These are phyloP conservation scores for Tylopilus orsonianus DNA, from an alignment of 1,284 basidiomycete genomes.

Conservation along the genomic window DNA sequence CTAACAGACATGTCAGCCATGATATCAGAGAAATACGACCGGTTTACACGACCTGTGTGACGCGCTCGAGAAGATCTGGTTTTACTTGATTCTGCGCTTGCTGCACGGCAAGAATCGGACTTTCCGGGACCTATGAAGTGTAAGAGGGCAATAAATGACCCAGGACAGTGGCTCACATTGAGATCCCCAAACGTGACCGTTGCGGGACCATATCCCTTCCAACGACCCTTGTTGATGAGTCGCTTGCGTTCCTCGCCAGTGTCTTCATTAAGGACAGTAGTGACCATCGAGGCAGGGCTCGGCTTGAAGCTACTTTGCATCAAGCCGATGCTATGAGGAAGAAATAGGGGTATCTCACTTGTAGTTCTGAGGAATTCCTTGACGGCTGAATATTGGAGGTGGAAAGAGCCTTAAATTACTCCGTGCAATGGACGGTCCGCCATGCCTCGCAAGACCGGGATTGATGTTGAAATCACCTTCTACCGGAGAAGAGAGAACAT, in stretches of 20 bases:
- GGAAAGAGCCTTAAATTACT: slow-evolving; percentile 75
- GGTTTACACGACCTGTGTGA: slow-evolving; percentile 52
- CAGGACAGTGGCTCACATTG: slow-evolving; percentile 39
- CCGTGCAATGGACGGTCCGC: slow-evolving; percentile 24
- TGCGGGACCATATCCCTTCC: slow-evolving; percentile 75
- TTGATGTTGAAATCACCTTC: slow-evolving; percentile 36
- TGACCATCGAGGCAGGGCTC: slow-evolving; percentile 69
- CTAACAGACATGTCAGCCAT: slow-evolving; percentile 36
- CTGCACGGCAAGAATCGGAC: slow-evolving; percentile 57
- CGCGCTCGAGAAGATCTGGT: slow-evolving; percentile 51
- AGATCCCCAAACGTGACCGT: slow-evolving; percentile 68
- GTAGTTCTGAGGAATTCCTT: slow-evolving; percentile 75
- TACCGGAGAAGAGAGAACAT: slow-evolving; percentile 37
- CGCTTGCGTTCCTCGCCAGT: slow-evolving; percentile 82
- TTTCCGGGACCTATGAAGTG: slow-evolving; percentile 57
- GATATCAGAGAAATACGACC: not conserved
- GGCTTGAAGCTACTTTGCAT: slow-evolving; percentile 64
- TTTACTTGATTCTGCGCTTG: slow-evolving; percentile 58
- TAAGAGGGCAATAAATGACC: slow-evolving; percentile 3
- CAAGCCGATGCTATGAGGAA: not conserved
- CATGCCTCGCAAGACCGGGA: slow-evolving; percentile 27
- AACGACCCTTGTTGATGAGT: slow-evolving; percentile 75
- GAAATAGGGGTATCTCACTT: slow-evolving; percentile 45
- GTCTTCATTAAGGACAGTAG: slow-evolving; percentile 63
- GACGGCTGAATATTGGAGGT: slow-evolving; percentile 82